phyloP scores from a whole-genome alignment of 352 stramenopile genomes.

The Globisporangium polare region DNA sequence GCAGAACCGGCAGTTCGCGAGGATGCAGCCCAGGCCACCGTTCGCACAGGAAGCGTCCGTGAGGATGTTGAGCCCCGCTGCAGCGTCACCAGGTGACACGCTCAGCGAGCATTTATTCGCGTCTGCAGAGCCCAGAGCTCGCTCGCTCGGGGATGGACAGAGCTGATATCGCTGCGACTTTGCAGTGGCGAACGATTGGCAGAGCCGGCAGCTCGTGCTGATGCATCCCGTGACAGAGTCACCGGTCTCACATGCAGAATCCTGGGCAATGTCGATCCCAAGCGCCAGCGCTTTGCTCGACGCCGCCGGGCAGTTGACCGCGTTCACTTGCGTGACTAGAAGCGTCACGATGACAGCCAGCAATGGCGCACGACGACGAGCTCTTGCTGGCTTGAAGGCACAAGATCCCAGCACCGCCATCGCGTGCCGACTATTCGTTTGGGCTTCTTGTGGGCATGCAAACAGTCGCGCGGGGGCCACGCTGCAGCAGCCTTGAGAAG shows the following conservation, averaged over 20 bases:
- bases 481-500: no score
- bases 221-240: slow-evolving; percentile 1
- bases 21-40: slow-evolving; percentile 12
- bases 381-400: background rate
- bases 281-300: background rate
- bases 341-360: background rate
- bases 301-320: background rate
- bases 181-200: background rate
- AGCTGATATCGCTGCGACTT: background rate
- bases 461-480: background rate
- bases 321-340: background rate
- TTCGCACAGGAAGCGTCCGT: slow-evolving; percentile 13
- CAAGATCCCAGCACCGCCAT: background rate
- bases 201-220: background rate
- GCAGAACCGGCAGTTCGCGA: slow-evolving; percentile 27
- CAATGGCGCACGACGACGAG: background rate
- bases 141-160: background rate
- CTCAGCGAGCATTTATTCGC: slow-evolving; percentile 2
- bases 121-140: background rate
- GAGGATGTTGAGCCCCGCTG: slow-evolving; percentile 16
- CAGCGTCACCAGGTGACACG: slow-evolving; percentile 8
- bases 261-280: background rate
- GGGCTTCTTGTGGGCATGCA: background rate
- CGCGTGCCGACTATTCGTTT: background rate
- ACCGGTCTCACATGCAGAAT: background rate